Evolutionary conservation across 139 green algal species (phyloP).

Genomic region (Gonium pectorale): DNA sequence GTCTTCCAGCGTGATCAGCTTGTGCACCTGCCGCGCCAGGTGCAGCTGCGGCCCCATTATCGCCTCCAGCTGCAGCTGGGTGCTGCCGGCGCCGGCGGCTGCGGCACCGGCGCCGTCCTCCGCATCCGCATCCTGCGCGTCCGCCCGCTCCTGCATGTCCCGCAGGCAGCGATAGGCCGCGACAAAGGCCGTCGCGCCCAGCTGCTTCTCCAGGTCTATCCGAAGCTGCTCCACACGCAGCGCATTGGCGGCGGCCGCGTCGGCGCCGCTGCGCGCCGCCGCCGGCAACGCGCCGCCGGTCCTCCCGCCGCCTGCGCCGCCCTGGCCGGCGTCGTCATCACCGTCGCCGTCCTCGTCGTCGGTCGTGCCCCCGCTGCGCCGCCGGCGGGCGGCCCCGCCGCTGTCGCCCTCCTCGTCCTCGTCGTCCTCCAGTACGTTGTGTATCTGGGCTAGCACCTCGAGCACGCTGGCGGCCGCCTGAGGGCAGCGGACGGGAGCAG

Average conservation of each 20-base stretch:
- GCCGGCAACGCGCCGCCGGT: background rate
- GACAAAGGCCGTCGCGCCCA: slow-evolving; percentile 49
- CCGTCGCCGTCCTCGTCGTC: background rate
- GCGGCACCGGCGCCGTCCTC: background rate
- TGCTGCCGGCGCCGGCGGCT: background rate
- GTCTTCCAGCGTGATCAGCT: slow-evolving; percentile 50
- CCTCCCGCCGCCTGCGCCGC: background rate
- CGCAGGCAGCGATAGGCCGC: slow-evolving; percentile 49
- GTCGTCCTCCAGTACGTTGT: slow-evolving; percentile 39
- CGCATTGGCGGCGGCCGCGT: slow-evolving; percentile 27
- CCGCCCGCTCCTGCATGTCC: slow-evolving; percentile 13
- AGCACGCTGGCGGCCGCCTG: slow-evolving; percentile 38
- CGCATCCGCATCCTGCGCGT: slow-evolving; percentile 1
- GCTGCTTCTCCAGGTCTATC: slow-evolving; percentile 68
- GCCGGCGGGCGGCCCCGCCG: background rate
- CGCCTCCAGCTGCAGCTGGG: slow-evolving; percentile 7
- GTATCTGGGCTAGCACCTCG: slow-evolving; percentile 54
- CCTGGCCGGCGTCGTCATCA: background rate
- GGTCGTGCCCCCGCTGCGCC: no score
- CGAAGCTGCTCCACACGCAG: slow-evolving; percentile 46
- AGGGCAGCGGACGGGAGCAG: background rate
- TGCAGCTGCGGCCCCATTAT: slow-evolving; percentile 39
- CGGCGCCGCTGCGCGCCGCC: background rate
- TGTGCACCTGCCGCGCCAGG: slow-evolving; percentile 43
- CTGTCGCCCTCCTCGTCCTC: background rate